A percentile compares a stretch with the other conserved stretches of the same genome.
Evolutionary conservation across 208 protist genomes (phyloP).

Genomic region (Herpetomonas samuelpessoai): DNA sequence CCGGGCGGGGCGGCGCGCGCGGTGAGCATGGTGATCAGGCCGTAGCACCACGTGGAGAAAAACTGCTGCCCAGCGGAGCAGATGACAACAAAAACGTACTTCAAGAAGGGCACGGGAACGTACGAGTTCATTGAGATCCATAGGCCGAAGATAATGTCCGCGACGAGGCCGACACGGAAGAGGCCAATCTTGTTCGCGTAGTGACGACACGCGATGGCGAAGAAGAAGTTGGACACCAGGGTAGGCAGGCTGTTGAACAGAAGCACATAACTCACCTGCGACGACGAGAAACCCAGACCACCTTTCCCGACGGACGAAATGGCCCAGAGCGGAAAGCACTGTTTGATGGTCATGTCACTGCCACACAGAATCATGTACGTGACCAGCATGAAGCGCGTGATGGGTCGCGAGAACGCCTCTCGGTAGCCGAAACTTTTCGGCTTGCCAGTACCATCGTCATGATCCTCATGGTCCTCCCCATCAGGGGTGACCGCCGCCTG

Average conservation of each 20-base stretch:
- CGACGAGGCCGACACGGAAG: slow-evolving; percentile 22
- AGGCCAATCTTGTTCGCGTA: slow-evolving; percentile 31
- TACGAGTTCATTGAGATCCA: slow-evolving; percentile 13
- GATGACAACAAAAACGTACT: slow-evolving; percentile 22
- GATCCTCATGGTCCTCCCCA: too few relatives aligned
- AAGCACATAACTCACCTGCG: slow-evolving; percentile 24
- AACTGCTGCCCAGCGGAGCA: slow-evolving; percentile 27
- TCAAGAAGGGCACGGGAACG: neutral
- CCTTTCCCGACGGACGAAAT: slow-evolving; percentile 20
- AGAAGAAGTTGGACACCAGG: slow-evolving; percentile 33
- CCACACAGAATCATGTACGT: slow-evolving; percentile 41
- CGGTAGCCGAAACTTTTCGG: slow-evolving; percentile 32
- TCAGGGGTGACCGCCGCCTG: too few relatives aligned
- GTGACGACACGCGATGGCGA: slow-evolving; percentile 18
- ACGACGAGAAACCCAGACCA: slow-evolving; percentile 27
- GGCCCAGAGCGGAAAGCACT: slow-evolving; percentile 44
- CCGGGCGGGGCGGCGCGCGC: slow-evolving; percentile 32
- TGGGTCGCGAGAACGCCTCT: slow-evolving; percentile 28
- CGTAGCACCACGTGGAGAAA: slow-evolving; percentile 59
- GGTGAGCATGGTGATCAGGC: slow-evolving; percentile 56
- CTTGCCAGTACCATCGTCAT: too few relatives aligned
- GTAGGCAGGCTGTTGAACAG: slow-evolving; percentile 39
- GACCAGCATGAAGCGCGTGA: slow-evolving; percentile 34
- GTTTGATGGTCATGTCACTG: slow-evolving; percentile 23
- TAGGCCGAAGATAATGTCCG: slow-evolving; percentile 6